Conservation (phyloP, 2,329 filamentous ascomycete genomes). For the Xylaria sp. region DNA sequence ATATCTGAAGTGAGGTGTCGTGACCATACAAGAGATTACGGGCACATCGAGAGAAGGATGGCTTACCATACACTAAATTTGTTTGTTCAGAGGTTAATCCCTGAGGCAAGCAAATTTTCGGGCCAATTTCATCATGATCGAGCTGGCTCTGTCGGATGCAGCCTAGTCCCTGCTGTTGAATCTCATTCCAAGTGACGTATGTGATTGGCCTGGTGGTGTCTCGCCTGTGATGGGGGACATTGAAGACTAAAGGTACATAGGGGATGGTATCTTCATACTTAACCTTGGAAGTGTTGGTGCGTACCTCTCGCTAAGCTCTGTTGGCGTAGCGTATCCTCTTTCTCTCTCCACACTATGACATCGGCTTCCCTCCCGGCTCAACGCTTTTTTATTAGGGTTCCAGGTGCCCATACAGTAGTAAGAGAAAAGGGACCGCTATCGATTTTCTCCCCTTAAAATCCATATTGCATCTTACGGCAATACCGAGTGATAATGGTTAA, state of each 20-base stretch:
- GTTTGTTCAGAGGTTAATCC: not conserved
- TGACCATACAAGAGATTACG: slow-evolving; percentile 7
- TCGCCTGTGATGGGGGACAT: slow-evolving; percentile 5
- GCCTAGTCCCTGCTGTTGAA: slow-evolving; percentile 13
- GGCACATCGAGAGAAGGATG: not conserved
- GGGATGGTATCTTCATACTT: not conserved
- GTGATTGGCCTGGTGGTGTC: slow-evolving; percentile 21
- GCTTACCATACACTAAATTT: not conserved
- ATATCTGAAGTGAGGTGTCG: not conserved
- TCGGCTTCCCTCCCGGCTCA: slow-evolving; percentile 11
- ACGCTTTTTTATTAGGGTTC: slow-evolving; percentile 15
- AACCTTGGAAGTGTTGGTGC: no score
- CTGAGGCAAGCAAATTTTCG: slow-evolving; percentile 20
- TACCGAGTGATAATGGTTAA: no score
- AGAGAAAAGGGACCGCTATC: not conserved
- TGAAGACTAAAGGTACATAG: not conserved
- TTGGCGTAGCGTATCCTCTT: not conserved
- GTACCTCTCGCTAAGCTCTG: no score
- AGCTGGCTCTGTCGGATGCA: slow-evolving; percentile 27
- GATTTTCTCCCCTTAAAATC: not conserved
- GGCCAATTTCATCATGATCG: slow-evolving; percentile 20
- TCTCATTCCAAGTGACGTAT: slow-evolving; percentile 27
- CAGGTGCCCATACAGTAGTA: no score
- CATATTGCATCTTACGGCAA: not conserved
- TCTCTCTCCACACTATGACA: slow-evolving; percentile 8